Percentiles rank a stretch among this genome's conserved stretches.
These are phyloP conservation scores for Apiotrichum gamsii DNA, from an alignment of 1,284 basidiomycete genomes.

Conservation along the genomic window DNA sequence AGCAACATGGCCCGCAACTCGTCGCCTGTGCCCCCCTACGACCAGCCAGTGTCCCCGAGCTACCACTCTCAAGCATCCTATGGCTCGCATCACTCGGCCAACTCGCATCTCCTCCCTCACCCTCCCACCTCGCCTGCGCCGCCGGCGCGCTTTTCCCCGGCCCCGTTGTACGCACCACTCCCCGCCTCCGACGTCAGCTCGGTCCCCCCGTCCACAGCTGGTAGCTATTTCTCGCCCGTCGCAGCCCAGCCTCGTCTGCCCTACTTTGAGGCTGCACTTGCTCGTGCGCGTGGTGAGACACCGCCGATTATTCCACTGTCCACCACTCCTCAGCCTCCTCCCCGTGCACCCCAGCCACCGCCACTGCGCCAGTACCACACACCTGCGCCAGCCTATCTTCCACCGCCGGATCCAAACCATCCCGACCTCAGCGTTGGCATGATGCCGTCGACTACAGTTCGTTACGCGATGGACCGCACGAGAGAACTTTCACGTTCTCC, in stretches of 20 bases:
- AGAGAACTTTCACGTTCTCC: conserved; percentile 28
- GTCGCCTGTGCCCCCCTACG: conserved; percentile 16
- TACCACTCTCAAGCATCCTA: not conserved
- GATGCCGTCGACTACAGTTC: conserved; percentile 27
- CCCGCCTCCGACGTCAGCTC: not conserved
- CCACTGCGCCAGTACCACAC: conserved; percentile 4
- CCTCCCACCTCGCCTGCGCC: too few species aligned
- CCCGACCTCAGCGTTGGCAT: conserved; percentile 35
- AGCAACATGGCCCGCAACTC: conserved; percentile 5
- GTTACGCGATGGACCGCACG: conserved; percentile 18
- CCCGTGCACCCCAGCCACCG: not conserved
- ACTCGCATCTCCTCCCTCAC: not conserved
- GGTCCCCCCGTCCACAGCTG: not conserved
- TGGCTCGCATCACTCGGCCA: not conserved
- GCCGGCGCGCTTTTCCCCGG: not conserved
- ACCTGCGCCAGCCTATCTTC: conserved; percentile 33
- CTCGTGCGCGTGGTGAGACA: conserved; percentile 19
- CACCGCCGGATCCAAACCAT: conserved; percentile 40
- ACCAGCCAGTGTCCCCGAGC: not conserved
- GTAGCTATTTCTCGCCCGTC: not conserved
- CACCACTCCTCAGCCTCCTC: not conserved
- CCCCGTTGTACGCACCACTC: not conserved
- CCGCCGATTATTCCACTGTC: not conserved
- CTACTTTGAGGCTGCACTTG: conserved; percentile 39
- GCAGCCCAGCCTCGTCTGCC: conserved; percentile 16